Percentiles rank a stretch among this genome's conserved stretches.
Evolutionary conservation across 2,329 filamentous ascomycete genomes (phyloP).

Genomic region (Claviceps maximensis): DNA sequence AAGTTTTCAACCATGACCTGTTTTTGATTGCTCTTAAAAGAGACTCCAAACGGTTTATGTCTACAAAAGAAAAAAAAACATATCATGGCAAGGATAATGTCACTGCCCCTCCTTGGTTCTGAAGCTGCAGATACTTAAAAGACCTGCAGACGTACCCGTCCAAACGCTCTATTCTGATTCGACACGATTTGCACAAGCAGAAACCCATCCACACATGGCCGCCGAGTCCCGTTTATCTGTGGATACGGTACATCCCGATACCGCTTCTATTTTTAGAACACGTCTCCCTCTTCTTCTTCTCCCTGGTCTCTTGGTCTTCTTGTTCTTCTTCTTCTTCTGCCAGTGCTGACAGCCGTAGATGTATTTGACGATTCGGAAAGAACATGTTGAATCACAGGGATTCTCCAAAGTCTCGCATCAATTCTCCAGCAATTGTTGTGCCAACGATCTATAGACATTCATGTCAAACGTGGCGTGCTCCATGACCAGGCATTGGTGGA

Average conservation of each 20-base stretch:
- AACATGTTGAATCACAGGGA: background rate
- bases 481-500: background rate
- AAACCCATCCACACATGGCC: background rate
- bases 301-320: too few relatives aligned
- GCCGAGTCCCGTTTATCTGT: background rate
- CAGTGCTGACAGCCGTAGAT: background rate
- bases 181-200: background rate
- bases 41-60: too few relatives aligned
- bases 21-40: too few relatives aligned
- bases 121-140: background rate
- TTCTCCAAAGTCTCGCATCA: background rate
- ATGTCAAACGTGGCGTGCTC: background rate
- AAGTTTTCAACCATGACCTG: too few relatives aligned
- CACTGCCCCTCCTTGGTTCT: background rate
- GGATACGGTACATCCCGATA: background rate
- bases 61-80: too few relatives aligned
- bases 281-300: too few relatives aligned
- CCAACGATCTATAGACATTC: background rate
- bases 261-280: conserved; percentile 2
- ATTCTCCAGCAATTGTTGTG: background rate
- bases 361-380: background rate
- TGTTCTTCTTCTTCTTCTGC: background rate
- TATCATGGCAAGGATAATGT: background rate
- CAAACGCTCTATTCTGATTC: background rate
- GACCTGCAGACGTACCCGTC: background rate